Percentiles rank a stretch among this genome's conserved stretches.
phyloP scores from a whole-genome alignment of 495 filamentous ascomycete genomes.

The Podospora comata region DNA sequence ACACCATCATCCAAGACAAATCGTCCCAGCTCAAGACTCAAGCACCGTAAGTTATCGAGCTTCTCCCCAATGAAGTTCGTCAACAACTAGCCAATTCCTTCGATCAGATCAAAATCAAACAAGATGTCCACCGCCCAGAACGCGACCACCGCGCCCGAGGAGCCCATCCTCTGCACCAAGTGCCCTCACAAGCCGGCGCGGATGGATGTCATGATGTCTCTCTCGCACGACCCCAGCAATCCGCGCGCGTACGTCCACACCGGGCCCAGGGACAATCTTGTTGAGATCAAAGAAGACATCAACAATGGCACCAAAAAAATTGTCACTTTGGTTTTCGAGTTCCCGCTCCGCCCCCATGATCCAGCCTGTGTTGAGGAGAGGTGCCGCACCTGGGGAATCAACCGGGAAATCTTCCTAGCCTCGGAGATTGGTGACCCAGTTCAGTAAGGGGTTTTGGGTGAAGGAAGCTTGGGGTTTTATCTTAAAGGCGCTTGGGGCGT shows the following conservation, averaged over 20 bases:
- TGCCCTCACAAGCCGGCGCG: too few species aligned
- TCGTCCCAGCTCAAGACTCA: background rate
- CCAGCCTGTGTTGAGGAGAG: too few species aligned
- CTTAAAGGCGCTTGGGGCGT: too few species aligned
- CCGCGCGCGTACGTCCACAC: too few species aligned
- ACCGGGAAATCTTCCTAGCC: too few species aligned
- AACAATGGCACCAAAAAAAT: background rate
- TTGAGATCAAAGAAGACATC: background rate
- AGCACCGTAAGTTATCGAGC: background rate
- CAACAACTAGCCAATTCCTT: background rate
- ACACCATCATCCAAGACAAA: background rate
- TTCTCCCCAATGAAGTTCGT: too few species aligned
- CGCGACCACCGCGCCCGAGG: background rate
- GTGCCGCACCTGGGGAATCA: too few species aligned
- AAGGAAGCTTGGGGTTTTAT: too few species aligned
- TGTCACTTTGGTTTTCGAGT: background rate
- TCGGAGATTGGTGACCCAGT: too few species aligned
- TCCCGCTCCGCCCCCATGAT: background rate
- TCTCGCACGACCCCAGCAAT: too few species aligned
- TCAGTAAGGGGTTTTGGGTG: too few species aligned
- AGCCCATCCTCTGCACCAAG: background rate
- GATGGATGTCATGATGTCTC: background rate
- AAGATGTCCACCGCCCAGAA: background rate
- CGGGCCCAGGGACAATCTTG: too few species aligned
- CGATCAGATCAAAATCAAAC: background rate